These are phyloP conservation scores for Chlamydomonas sphaeroides DNA, from an alignment of 139 green algal species.

Conservation along the genomic window DNA sequence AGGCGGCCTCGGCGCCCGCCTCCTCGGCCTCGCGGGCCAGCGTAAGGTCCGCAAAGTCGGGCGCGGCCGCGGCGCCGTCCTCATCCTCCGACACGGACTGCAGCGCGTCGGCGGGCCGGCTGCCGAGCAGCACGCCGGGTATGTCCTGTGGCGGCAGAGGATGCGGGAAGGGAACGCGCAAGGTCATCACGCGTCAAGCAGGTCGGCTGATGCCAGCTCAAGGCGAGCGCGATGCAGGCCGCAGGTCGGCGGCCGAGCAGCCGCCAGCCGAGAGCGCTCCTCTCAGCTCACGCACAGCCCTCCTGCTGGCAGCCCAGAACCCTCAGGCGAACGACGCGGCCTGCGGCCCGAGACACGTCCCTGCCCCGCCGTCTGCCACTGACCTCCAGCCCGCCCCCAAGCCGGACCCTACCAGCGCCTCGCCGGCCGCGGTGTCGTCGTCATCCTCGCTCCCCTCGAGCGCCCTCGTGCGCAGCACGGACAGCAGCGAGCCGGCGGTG, in stretches of 20 bases:
- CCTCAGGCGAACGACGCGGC: too few species aligned
- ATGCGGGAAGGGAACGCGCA: neutral
- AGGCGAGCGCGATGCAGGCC: too few species aligned
- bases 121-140: conserved; percentile 7
- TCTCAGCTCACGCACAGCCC: too few species aligned
- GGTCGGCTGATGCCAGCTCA: too few species aligned
- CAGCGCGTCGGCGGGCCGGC: conserved; percentile 2
- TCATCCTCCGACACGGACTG: conserved; percentile 3
- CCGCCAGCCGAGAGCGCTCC: too few species aligned
- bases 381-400: neutral
- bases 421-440: neutral
- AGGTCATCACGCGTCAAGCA: conserved; percentile 2
- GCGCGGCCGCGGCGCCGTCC: neutral
- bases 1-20: too few species aligned
- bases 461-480: neutral
- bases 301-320: too few species aligned
- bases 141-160: neutral
- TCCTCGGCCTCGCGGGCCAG: neutral
- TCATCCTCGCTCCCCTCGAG: neutral
- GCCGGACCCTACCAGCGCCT: neutral
- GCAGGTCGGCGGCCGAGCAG: too few species aligned
- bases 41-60: neutral
- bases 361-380: too few species aligned
- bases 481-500: neutral
- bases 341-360: too few species aligned